Evolutionary conservation across 2,329 filamentous ascomycete genomes (phyloP), one percentile per base, ranked within the genome.

Genomic region (Fusarium palustre): DNA sequence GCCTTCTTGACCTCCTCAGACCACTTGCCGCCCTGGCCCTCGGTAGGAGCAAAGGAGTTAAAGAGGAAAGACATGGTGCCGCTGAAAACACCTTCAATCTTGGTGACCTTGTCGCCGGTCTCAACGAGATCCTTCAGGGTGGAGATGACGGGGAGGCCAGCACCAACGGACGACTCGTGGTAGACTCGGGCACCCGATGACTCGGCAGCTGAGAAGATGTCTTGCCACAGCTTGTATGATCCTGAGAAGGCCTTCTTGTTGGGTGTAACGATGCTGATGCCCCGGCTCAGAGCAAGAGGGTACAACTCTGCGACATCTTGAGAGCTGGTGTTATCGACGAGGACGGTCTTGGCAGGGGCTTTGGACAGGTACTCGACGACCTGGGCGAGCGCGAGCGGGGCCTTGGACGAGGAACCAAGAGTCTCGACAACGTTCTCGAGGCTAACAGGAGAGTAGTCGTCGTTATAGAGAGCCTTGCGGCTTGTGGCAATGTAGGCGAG

Each of bases 201-300:
- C 48, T 87, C 85, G 2, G 94, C 91, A 2, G 92, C 87, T 5
- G 84, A 82, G 80, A 97, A 97, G 77, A 99, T 97, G 68, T 92
- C 88, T 76, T 92, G 87, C 94, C 95, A 99, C 58, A 97, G 84
- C 73, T 89, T 85, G 75, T 92, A 90, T 46, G 88, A 89, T 60
- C 92, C 90, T 0, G 93, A 97, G 82, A 99, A 99, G 16, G 92
- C 95, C 82, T 99, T 99, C 85, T 99, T 99, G 86, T 98, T 99
- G 43, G 96, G 94, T 1, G 96, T 99, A 30, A 98, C 93, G 74
- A 99, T 89, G 80, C 90, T 95, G 79, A 99, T 90, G 15, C 94
- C 95, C 68, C 89, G 88, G 75, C 88, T 86, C 65, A 99, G 84
- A 80, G 97, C 92, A 47, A 87, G 80, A 2, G 96, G 94, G 80